Conservation (phyloP, 1,139 yeast species). For the Eremothecium sinecaudum region DNA sequence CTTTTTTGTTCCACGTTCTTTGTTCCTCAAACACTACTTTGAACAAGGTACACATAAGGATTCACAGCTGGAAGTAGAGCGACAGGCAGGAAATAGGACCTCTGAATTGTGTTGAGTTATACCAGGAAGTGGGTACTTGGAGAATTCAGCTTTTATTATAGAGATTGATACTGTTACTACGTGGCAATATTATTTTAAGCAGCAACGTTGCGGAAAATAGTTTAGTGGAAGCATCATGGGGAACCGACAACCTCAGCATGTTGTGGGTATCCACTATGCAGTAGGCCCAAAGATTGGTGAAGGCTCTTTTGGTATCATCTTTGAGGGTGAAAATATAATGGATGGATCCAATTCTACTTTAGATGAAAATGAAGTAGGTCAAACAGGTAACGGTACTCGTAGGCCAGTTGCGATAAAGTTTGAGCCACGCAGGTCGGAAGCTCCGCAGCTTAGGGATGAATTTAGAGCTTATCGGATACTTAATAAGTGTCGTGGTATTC, state of each 20-base stretch:
- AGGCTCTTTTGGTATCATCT: constrained; percentile 95
- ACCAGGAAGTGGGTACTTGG: no score
- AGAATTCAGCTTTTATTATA: no score
- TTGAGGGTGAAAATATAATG: constrained; percentile 84
- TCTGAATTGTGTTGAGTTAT: no score
- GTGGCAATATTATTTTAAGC: no score
- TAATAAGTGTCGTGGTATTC: constrained; percentile 77
- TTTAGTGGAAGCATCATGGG: constrained; percentile 6
- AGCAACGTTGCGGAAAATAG: no score
- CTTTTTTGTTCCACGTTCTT: no score
- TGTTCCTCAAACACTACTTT: constrained; percentile 3
- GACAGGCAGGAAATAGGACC: no score
- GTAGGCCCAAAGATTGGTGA: constrained; percentile 97
- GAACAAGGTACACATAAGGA: no score
- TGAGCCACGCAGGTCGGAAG: constrained; percentile 93
- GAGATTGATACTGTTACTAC: no score
- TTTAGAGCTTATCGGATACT: constrained; percentile 85
- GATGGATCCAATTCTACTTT: constrained; percentile 34
- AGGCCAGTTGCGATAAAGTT: constrained; percentile 59
- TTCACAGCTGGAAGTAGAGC: no score
- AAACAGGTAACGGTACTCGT: constrained; percentile 2
- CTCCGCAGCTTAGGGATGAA: constrained; percentile 94
- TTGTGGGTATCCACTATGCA: constrained; percentile 74
- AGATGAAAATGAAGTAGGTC: no score
- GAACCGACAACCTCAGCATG: constrained; percentile 29